A percentile compares a stretch with the other conserved stretches of the same genome.
Evolutionary conservation across 352 stramenopile species (phyloP).

Genomic region (Phytopythium cucurbitacearum): DNA sequence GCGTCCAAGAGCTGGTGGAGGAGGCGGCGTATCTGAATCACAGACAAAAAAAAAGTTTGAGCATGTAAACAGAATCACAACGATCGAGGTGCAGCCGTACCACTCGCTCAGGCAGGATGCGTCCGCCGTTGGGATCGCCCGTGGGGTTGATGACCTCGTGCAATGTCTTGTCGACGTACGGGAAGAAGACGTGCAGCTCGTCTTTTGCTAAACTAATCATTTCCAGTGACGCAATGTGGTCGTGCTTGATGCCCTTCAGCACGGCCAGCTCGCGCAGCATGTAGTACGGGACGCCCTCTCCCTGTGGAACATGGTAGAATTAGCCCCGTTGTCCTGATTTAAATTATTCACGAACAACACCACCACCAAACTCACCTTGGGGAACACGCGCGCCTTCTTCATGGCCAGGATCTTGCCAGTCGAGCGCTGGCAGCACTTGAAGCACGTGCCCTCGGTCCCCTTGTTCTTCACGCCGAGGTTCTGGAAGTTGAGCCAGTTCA

Average conservation of each 20-base stretch:
- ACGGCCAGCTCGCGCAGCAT: constrained; percentile 90
- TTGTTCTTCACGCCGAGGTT: constrained; percentile 90
- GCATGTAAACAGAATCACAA: background rate
- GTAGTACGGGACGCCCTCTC: constrained; percentile 91
- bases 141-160: constrained; percentile 90
- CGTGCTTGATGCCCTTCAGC: constrained; percentile 82
- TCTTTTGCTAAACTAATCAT: constrained; percentile 85
- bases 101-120: constrained; percentile 67
- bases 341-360: background rate
- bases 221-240: constrained; percentile 85
- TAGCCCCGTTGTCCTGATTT: background rate
- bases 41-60: constrained; percentile 6
- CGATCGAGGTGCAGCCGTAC: constrained; percentile 28
- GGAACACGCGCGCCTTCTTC: constrained; percentile 87
- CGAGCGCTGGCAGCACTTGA: constrained; percentile 83
- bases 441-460: constrained; percentile 84
- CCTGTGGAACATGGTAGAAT: constrained; percentile 25
- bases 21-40: constrained; percentile 60
- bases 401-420: constrained; percentile 85
- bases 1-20: constrained; percentile 87
- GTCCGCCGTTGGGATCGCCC: constrained; percentile 72
- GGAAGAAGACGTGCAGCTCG: constrained; percentile 89
- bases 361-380: constrained; percentile 41
- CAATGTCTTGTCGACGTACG: constrained; percentile 88
- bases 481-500: constrained; percentile 88